Conservation (phyloP, 1,139 yeast genomes). For the Pichia sp. region DNA sequence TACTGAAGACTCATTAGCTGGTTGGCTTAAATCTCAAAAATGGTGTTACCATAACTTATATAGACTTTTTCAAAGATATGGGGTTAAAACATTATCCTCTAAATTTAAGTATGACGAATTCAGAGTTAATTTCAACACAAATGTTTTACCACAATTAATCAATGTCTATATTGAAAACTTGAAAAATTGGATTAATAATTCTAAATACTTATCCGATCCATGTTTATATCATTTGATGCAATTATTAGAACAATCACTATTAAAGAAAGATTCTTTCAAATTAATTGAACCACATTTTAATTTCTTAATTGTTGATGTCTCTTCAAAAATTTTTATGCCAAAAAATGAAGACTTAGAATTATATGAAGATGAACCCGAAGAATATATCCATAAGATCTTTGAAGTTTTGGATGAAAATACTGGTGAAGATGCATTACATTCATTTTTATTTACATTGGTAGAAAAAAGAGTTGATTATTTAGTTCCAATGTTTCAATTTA, state of each 20-base stretch:
- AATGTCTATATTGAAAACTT: slow-evolving; percentile 57
- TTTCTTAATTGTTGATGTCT: slow-evolving; percentile 59
- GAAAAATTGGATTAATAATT: slow-evolving; percentile 62
- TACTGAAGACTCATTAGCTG: slow-evolving; percentile 44
- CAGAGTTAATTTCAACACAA: slow-evolving; percentile 39
- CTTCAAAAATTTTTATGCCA: slow-evolving; percentile 75
- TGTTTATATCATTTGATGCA: slow-evolving; percentile 60
- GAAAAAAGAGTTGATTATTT: slow-evolving; percentile 57
- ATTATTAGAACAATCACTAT: slow-evolving; percentile 65
- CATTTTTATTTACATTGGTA: slow-evolving; percentile 57
- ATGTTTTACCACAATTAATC: slow-evolving; percentile 70
- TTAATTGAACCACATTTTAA: slow-evolving; percentile 65
- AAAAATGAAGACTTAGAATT: slow-evolving; percentile 61
- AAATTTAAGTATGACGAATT: slow-evolving; percentile 49
- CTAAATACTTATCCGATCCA: slow-evolving; percentile 64
- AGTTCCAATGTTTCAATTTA: slow-evolving; percentile 58
- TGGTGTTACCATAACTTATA: slow-evolving; percentile 83
- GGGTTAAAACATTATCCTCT: slow-evolving; percentile 42
- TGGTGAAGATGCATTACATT: slow-evolving; percentile 65
- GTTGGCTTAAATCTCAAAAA: slow-evolving; percentile 77
- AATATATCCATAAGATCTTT: slow-evolving; percentile 74
- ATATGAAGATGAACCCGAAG: slow-evolving; percentile 86
- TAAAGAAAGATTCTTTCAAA: slow-evolving; percentile 64
- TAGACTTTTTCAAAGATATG: slow-evolving; percentile 71
- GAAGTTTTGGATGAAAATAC: slow-evolving; percentile 55